Conservation (phyloP, 202 grass and related monocot genomes). For the Eragrostis tef region DNA sequence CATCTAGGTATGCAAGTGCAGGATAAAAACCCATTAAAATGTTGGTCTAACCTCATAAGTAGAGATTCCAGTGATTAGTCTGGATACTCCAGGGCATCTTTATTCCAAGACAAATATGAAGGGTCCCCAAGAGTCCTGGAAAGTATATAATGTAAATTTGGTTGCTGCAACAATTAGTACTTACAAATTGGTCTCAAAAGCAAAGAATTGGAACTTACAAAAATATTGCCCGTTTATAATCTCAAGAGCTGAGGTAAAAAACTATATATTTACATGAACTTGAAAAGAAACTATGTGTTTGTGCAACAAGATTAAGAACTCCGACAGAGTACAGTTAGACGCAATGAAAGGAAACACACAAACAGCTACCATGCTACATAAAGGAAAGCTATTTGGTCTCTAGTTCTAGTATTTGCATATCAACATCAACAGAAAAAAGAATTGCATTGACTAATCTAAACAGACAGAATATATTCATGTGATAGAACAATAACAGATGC, state of each 20-base stretch:
- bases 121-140: constrained; percentile 92
- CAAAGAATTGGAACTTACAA: neutral
- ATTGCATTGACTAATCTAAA: constrained; percentile 17
- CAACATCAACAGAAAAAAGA: constrained; percentile 21
- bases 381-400: neutral
- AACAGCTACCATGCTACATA: neutral
- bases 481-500: constrained; percentile 10
- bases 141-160: constrained; percentile 36
- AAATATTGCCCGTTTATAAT: constrained; percentile 3
- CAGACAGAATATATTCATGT: neutral
- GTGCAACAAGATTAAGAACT: neutral
- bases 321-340: neutral
- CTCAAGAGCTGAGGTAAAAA: neutral
- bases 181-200: neutral
- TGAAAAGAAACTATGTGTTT: neutral
- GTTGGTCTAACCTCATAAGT: constrained; percentile 25
- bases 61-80: constrained; percentile 47
- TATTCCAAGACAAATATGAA: constrained; percentile 88
- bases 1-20: constrained; percentile 22
- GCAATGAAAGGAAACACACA: neutral
- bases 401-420: constrained; percentile 10
- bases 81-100: constrained; percentile 29
- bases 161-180: constrained; percentile 6
- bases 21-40: constrained; percentile 39
- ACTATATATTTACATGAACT: neutral